Base-by-base conservation (phyloP, 208 protist genomes). In the Phytomonas sp. region DNA sequence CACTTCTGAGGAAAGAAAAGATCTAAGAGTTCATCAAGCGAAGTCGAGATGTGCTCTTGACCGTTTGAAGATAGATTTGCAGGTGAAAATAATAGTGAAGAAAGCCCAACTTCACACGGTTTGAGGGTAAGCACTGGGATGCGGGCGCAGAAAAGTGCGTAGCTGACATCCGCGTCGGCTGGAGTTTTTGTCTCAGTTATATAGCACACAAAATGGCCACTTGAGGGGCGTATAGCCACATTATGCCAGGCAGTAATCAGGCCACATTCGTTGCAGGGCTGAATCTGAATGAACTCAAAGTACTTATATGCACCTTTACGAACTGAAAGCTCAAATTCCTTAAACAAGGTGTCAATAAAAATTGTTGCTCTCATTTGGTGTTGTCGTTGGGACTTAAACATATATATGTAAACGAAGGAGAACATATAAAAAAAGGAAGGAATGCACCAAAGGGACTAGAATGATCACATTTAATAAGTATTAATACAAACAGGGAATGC, bases 111-210 rank as follows among this genome's bases (percentile, higher is more conserved):
- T 12, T 71, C 79, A 16, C 70, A 73, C 37, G 80, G 63, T 31
- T 37, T 66, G 16, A 89, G 63, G 4, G 70, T 72, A 0, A 95
- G 74, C 16, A 79, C 79, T 26, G 83, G 81, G 2, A 90, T 62
- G 36, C 81, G 74, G 2, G 70, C 77, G 42, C 72, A 75, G 64
- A 84, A 95, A 37, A 95, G 37, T 11, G 83, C 85, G 63, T 82
- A 92, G 26, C 71, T 78, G 45, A 88, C 79, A 63, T 92, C 87
- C 2, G 84, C 79, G 76, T 92, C 69, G 8, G 65, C 68, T 0
- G 86, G 14, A 5, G 76, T 81, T 64, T 87, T 64, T 14, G 60
- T 63, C 56, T 89, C 85, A 12, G 89, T 89, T 36, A 94, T 74
- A 66, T 81, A 91, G 77, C 84, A 91, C 31, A 77, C 71, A 68